Conservation (phyloP, 2,329 filamentous ascomycete species). For the Phoma sp. region DNA sequence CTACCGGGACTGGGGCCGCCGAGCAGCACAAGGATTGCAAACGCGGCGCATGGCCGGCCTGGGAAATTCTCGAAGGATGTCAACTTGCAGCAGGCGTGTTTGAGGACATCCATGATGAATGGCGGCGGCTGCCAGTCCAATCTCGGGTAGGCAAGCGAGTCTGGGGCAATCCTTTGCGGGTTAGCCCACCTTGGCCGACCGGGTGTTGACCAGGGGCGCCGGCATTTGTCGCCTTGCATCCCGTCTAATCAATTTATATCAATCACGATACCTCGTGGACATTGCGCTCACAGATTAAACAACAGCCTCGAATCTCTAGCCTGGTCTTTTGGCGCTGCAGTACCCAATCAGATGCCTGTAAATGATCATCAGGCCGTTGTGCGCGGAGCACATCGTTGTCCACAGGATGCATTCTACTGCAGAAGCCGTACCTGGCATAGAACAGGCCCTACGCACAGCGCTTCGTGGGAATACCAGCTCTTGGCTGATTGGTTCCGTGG, state of each 20-base stretch:
- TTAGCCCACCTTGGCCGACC: conserved; percentile 17
- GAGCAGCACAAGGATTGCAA: conserved; percentile 10
- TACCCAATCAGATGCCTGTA: conserved; percentile 31
- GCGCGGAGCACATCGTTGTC: conserved; percentile 3
- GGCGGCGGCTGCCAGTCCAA: conserved; percentile 21
- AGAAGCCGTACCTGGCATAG: conserved; percentile 16
- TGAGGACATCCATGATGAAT: conserved; percentile 22
- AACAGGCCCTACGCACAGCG: background rate
- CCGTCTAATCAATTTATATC: conserved; percentile 46
- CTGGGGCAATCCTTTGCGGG: conserved; percentile 24
- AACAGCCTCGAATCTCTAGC: conserved; percentile 32
- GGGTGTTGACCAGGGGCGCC: conserved; percentile 14
- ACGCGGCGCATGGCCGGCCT: background rate
- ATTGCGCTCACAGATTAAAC: conserved; percentile 40
- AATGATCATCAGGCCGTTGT: conserved; percentile 36
- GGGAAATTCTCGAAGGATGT: conserved; percentile 30
- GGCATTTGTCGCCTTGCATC: conserved; percentile 36
- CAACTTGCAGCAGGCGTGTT: conserved; percentile 28
- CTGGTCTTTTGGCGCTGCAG: conserved; percentile 22
- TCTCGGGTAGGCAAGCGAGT: conserved; percentile 29
- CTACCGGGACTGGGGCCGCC: conserved; percentile 13
- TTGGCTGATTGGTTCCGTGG: conserved; percentile 7
- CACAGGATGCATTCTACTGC: conserved; percentile 9
- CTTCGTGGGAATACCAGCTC: conserved; percentile 4
- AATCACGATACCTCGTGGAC: conserved; percentile 34